These are phyloP conservation scores for Aspergillus candidus DNA, from an alignment of 2,329 filamentous ascomycete species.

Conservation along the genomic window DNA sequence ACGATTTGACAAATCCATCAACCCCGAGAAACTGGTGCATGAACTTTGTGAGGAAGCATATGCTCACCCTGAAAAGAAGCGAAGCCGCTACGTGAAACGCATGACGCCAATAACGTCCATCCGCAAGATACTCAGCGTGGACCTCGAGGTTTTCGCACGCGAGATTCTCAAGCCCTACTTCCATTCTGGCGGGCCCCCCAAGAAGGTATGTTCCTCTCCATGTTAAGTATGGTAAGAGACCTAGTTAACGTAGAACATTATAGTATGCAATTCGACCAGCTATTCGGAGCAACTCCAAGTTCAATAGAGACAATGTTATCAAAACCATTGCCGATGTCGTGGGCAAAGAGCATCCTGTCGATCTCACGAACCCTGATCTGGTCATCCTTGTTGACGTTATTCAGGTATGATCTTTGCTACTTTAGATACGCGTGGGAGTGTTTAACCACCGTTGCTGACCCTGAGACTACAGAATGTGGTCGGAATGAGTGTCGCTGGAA, in stretches of 20 bases:
- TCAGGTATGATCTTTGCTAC: constrained; percentile 42
- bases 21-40: constrained; percentile 56
- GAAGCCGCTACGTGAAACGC: constrained; percentile 54
- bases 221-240: not conserved
- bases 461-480: constrained; percentile 49
- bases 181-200: constrained; percentile 45
- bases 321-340: constrained; percentile 53
- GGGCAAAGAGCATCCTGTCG: constrained; percentile 53
- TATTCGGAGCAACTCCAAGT: constrained; percentile 53
- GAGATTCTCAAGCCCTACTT: constrained; percentile 56
- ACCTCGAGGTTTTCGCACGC: constrained; percentile 51
- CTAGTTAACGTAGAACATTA: constrained; percentile 1
- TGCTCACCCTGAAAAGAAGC: constrained; percentile 45
- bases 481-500: constrained; percentile 57
- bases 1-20: constrained; percentile 50
- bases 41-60: constrained; percentile 53
- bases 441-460: constrained; percentile 14
- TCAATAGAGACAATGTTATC: constrained; percentile 55
- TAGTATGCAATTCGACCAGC: constrained; percentile 60
- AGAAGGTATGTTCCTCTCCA: constrained; percentile 44
- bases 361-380: constrained; percentile 55
- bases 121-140: constrained; percentile 52
- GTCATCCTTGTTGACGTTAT: constrained; percentile 58
- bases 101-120: constrained; percentile 55
- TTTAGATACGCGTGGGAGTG: not conserved